Evolutionary conservation across 176 grass and related monocot species (phyloP), one percentile per base, ranked within the genome.

Genomic region (Olyra latifolia): DNA sequence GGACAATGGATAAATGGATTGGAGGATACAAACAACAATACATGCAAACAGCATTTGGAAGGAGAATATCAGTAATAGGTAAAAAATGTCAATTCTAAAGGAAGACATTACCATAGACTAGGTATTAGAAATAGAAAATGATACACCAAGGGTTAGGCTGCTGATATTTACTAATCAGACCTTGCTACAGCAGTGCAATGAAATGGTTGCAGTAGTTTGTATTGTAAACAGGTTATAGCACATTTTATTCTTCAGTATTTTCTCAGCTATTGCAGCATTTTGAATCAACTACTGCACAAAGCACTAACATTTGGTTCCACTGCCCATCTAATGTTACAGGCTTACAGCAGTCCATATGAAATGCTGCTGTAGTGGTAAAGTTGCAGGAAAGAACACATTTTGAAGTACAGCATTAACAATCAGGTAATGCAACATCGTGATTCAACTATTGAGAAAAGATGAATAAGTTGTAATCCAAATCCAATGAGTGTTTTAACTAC

Each of bases 11-110:
- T 74, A 73, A 47, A 20, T 74, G n/a, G 14, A 80, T 24, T 66
- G 58, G 39, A 72, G 47, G 39, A 73, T 47, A n/a, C n/a, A n/a
- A n/a, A 73, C 15, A 47, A 35, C 8, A 22, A 32, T 61, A 28
- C 30, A 44, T 29, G 62, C 38, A 61, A 83, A 42, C 32, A 81
- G 27, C n/a, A 75, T 86, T 80, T 81, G 15, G 41, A 46, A 4
- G 2, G 28, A 28, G 35, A 80, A 80, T 49, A 29, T 47, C 49
- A 74, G 56, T 2, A 73, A 55, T 39, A 56, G 22, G 23, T 0
- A n/a, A n/a, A 3, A 62, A 41, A 62, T 12, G 4, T 6, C 20
- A n/a, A 69, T 76, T 54, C 30, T 49, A 38, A 47, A 69, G 64
- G 42, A 3, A 79, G 56, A 53, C 14, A 64, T 49, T 27, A 30